phyloP scores from a whole-genome alignment of 306 rosid species.

The Malus sylvestris region DNA sequence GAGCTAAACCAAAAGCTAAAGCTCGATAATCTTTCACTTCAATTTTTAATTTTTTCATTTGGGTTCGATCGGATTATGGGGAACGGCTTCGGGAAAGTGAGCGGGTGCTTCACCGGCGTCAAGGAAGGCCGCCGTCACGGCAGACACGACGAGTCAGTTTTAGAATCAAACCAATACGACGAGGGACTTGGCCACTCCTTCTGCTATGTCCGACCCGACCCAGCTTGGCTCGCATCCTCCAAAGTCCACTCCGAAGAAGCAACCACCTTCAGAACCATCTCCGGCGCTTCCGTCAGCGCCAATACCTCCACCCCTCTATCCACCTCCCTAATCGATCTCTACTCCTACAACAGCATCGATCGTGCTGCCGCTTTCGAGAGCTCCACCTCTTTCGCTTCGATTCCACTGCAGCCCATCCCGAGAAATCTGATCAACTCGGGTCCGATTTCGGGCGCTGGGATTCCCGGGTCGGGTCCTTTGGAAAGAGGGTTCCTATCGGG shows the following conservation, averaged over 20 bases:
- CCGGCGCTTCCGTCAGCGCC: conserved; percentile 97
- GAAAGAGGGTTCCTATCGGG: conserved; percentile 93
- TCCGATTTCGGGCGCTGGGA: conserved; percentile 50
- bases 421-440: conserved; percentile 50
- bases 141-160: conserved; percentile 45
- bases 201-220: conserved; percentile 95
- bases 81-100: conserved; percentile 76
- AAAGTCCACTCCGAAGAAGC: conserved; percentile 92
- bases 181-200: conserved; percentile 91
- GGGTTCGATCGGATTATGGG: conserved; percentile 42
- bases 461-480: conserved; percentile 69
- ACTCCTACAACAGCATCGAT: conserved; percentile 65
- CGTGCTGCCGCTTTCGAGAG: conserved; percentile 93
- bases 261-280: conserved; percentile 83
- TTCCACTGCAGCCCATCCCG: conserved; percentile 92
- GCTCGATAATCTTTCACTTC: neutral
- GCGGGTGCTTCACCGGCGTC: conserved; percentile 68
- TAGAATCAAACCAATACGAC: conserved; percentile 57
- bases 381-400: conserved; percentile 83
- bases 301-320: conserved; percentile 93
- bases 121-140: conserved; percentile 23
- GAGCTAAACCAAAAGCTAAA: neutral
- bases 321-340: conserved; percentile 62
- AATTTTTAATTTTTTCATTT: neutral
- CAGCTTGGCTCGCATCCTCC: conserved; percentile 53